These are phyloP conservation scores for Phytophthora parvispora DNA, from an alignment of 352 stramenopile genomes.

Conservation along the genomic window DNA sequence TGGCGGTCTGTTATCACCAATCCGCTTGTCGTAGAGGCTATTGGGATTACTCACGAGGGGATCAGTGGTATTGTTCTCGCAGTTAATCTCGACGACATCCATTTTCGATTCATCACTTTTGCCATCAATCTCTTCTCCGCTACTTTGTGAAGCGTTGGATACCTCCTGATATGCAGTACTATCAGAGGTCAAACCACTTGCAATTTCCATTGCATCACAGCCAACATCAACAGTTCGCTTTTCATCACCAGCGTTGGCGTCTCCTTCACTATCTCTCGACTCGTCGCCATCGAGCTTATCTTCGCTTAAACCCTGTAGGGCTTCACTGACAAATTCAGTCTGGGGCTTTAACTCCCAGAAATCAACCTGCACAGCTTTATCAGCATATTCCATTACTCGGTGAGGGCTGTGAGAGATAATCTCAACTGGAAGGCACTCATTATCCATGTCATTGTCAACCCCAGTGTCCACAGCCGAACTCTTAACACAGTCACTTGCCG, in stretches of 20 bases:
- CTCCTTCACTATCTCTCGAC: not conserved
- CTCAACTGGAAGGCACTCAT: not conserved
- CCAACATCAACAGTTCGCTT: slow-evolving; percentile 18
- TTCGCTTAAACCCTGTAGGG: not conserved
- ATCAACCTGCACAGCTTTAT: slow-evolving; percentile 38
- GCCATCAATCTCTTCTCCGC: not conserved
- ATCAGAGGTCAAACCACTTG: not conserved
- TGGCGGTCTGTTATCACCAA: not conserved
- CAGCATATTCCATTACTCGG: slow-evolving; percentile 2
- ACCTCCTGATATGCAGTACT: not conserved
- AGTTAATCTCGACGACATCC: no score
- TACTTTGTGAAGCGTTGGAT: not conserved
- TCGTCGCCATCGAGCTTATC: not conserved
- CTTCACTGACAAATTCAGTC: not conserved
- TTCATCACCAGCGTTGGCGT: not conserved
- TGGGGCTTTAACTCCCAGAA: not conserved
- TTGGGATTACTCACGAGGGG: not conserved
- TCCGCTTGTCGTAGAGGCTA: not conserved
- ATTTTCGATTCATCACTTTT: not conserved
- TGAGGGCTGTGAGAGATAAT: not conserved
- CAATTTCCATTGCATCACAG: slow-evolving; percentile 19
- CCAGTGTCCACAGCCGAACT: not conserved
- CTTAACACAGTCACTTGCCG: not conserved
- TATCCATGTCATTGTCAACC: not conserved
- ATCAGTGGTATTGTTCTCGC: no score